Evolutionary conservation across 1,139 yeast species (phyloP).

Genomic region (Lodderomyces orthopsilosis): DNA sequence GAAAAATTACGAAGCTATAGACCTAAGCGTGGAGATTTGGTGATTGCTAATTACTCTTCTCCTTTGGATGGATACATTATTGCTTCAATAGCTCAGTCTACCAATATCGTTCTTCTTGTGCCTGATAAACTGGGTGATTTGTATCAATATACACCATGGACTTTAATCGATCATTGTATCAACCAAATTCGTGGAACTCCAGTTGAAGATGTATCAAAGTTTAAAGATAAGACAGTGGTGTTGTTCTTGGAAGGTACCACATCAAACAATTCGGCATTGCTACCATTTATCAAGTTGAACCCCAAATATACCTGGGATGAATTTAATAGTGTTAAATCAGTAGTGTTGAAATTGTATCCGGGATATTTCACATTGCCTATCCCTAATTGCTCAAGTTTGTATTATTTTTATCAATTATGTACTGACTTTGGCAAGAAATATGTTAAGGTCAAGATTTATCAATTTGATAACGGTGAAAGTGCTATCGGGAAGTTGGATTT

Average conservation of each 20-base stretch:
- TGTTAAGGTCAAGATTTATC: conserved; percentile 27
- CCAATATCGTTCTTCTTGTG: conserved; percentile 38
- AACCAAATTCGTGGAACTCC: conserved; percentile 14
- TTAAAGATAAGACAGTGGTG: conserved; percentile 38
- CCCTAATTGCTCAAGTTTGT: conserved; percentile 20
- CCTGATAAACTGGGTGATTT: conserved; percentile 42
- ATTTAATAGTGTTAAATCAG: conserved; percentile 34
- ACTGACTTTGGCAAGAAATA: conserved; percentile 20
- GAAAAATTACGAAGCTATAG: conserved; percentile 27
- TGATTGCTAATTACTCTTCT: conserved; percentile 52
- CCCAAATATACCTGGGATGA: conserved; percentile 18
- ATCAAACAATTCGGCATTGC: conserved; percentile 59
- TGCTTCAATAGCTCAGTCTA: conserved; percentile 6
- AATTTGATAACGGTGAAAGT: conserved; percentile 8
- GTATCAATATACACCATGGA: conserved; percentile 30
- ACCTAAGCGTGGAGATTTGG: conserved; percentile 44
- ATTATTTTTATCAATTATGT: conserved; percentile 26
- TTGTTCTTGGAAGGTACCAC: conserved; percentile 68
- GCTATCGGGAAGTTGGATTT: conserved; percentile 6
- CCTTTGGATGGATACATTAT: conserved; percentile 51
- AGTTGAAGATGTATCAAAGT: conserved; percentile 20
- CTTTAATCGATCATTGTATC: conserved; percentile 37
- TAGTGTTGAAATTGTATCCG: conserved; percentile 44
- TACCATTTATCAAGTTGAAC: conserved; percentile 39
- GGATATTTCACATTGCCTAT: conserved; percentile 33